phyloP scores from a whole-genome alignment of 2,329 filamentous ascomycete genomes.

The Orbilia javanica region DNA sequence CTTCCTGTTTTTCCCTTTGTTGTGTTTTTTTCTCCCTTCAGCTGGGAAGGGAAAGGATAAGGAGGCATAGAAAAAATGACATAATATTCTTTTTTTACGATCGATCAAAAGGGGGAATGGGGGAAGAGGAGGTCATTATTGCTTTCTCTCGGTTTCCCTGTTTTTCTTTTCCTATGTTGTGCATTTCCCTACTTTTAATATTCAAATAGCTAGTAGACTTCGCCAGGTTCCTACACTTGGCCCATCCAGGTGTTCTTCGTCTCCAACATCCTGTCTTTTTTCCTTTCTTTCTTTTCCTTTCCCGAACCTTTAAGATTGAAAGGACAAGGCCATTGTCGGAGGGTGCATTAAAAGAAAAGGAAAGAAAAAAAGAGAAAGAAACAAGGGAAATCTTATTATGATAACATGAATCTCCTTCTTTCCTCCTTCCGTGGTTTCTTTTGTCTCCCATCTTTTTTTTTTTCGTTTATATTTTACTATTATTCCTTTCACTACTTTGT shows the following conservation, averaged over 20 bases:
- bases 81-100: conserved; percentile 30
- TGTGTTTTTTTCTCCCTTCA: conserved; percentile 1
- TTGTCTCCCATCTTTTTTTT: conserved; percentile 17
- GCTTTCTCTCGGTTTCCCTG: conserved; percentile 1
- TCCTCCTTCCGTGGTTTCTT: conserved; percentile 9
- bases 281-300: neutral
- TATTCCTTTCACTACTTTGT: neutral
- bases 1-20: conserved; percentile 13
- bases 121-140: conserved; percentile 5
- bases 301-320: neutral
- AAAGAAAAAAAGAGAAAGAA: conserved; percentile 12
- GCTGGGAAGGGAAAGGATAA: neutral
- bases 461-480: conserved; percentile 39
- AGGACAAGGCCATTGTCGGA: neutral
- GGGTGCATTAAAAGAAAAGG: neutral
- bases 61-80: conserved; percentile 15
- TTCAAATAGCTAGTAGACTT: conserved; percentile 19
- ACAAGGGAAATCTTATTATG: neutral
- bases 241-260: neutral
- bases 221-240: neutral
- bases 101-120: neutral
- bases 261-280: neutral
- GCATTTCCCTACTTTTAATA: conserved; percentile 14
- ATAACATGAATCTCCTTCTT: conserved; percentile 34
- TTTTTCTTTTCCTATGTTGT: neutral